phyloP scores from a whole-genome alignment of 140 eudicot species.

The Ambrosia hybrid region DNA sequence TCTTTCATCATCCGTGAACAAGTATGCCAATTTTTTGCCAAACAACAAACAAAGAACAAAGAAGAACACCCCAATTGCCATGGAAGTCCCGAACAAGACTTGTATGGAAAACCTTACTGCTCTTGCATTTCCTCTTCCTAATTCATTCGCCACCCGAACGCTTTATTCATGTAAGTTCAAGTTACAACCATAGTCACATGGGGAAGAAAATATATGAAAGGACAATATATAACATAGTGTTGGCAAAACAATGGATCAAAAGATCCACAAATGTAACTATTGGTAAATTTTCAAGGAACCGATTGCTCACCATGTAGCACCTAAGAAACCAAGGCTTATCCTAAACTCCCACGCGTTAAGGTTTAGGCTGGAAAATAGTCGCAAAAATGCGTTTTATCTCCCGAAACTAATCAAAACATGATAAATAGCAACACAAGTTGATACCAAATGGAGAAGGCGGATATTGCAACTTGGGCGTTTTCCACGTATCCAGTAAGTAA shows the following conservation, averaged over 20 bases:
- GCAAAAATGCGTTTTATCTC: background rate
- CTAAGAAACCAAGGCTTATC: constrained; percentile 70
- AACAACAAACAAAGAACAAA: constrained; percentile 50
- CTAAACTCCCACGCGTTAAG: constrained; percentile 59
- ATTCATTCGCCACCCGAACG: constrained; percentile 81
- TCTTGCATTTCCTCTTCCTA: constrained; percentile 69
- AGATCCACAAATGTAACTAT: too few species aligned
- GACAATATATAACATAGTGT: too few species aligned
- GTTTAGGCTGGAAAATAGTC: constrained; percentile 56
- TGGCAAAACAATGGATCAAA: too few species aligned
- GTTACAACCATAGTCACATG: background rate
- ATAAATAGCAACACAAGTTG: background rate
- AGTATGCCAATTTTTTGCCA: constrained; percentile 48
- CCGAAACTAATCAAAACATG: background rate
- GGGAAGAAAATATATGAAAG: too few species aligned
- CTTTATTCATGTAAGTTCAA: constrained; percentile 34
- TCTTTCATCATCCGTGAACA: constrained; percentile 52
- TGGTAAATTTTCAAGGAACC: background rate
- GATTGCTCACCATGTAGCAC: constrained; percentile 58
- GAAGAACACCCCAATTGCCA: constrained; percentile 46
- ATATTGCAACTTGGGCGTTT: constrained; percentile 63
- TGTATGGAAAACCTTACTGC: constrained; percentile 70
- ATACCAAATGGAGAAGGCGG: constrained; percentile 87
- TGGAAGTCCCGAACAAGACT: constrained; percentile 59
- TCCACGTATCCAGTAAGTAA: constrained; percentile 69